Evolutionary conservation across 2,329 filamentous ascomycete species (phyloP), one percentile per base, ranked within the genome.

Genomic region (Alternaria burnsii): DNA sequence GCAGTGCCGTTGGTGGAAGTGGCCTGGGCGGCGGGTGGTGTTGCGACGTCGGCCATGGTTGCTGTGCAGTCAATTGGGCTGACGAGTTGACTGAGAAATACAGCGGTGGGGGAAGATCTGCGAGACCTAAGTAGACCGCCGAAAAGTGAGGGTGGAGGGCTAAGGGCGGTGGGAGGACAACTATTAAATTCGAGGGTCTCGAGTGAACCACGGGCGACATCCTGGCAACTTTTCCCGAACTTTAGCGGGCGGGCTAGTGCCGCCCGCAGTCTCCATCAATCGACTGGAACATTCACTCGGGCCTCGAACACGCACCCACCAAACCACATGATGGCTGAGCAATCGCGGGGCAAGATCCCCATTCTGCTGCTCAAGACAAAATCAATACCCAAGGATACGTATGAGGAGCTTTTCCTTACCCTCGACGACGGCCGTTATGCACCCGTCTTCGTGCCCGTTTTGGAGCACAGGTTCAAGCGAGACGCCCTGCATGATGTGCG

Each of bases 351-450:
- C 11, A 73, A 63, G 50, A 74, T 75, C 26, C 89, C 91, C 1
- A 79, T 95, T 22, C 81, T 94, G 22, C 83, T 95, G 1, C 85
- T 95, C 55, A 95, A 95, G 79, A 94, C 92, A 3, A 89, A 86
- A 71, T 94, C 91, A 0, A 83, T 80, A 0, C 91, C 91, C 0
- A 83, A 81, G 44, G 92, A 95, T 75, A 85, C 86, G 9, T 95
- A 95, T 74, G 84, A 91, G 67, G 88, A 92, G 48, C 82, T 88
- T 44, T 90, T 94, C 73, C 81, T 82, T 42, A 74, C 73, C 38
- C 73, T 80, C 48, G 76, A 81, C 30, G 64, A 79, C 43, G 81
- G 78, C 53, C 72, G 71, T 12, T 92, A 91, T 73, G 81, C 84
- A 10, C 89, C 92, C 3, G 76, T 82, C 11, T 95, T 94, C 68